Conservation (phyloP, 768 basidiomycete species). For the Calocybe cyanea region DNA sequence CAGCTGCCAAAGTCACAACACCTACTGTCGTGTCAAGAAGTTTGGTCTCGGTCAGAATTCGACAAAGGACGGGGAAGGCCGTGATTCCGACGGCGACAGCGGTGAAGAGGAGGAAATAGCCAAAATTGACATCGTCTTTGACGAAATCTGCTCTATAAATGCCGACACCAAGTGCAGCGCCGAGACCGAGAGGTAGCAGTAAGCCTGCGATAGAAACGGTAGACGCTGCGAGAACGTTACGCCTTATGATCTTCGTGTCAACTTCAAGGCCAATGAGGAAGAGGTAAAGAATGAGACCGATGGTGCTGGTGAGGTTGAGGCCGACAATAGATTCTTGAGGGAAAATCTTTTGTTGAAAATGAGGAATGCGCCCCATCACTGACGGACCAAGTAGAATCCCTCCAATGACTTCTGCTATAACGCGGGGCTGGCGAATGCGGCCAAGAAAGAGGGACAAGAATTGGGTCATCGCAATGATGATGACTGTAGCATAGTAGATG, state of each 20-base stretch:
- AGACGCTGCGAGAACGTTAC: constrained; percentile 55
- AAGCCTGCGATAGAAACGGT: constrained; percentile 67
- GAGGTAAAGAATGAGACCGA: constrained; percentile 74
- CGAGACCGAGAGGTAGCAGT: constrained; percentile 74
- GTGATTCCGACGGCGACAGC: constrained; percentile 82
- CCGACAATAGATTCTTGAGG: constrained; percentile 47
- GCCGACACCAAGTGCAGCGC: constrained; percentile 70
- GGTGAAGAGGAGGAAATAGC: constrained; percentile 82
- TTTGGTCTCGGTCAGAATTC: constrained; percentile 80
- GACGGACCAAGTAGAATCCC: constrained; percentile 82
- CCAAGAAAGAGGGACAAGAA: constrained; percentile 60
- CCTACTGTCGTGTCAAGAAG: constrained; percentile 86
- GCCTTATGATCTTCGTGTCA: constrained; percentile 64
- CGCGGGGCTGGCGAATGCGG: constrained; percentile 82
- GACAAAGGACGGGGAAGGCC: constrained; percentile 78
- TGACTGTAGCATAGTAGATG: constrained; percentile 36
- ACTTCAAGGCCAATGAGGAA: constrained; percentile 87
- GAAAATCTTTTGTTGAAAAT: constrained; percentile 62
- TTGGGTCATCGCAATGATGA: constrained; percentile 81
- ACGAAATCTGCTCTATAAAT: constrained; percentile 73
- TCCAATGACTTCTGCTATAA: constrained; percentile 89
- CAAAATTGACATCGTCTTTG: constrained; percentile 54
- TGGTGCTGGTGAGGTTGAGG: constrained; percentile 68
- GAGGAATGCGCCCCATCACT: constrained; percentile 76
- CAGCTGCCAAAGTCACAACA: constrained; percentile 75